Base-by-base conservation (phyloP, 345 rosid species). In the Rhizophora mangle region DNA sequence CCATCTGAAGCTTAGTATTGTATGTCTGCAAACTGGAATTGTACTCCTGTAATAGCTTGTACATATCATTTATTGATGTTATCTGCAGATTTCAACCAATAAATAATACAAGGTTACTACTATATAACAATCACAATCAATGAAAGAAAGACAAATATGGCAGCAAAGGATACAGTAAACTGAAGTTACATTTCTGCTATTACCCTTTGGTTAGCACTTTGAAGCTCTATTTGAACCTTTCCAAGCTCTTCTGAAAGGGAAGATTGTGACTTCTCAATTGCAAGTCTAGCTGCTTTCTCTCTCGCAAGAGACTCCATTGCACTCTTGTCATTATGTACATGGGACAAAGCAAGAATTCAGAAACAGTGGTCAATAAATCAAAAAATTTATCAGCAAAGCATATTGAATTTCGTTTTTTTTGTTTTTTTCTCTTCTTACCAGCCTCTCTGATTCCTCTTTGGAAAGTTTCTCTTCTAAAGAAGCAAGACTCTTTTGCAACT, bases 191-290 rank as follows among this genome's bases (percentile, higher is more conserved):
- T 69, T 63, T 52, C 71, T 64, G 70, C 20, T 57, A 70, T 80
- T 87, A 95, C 99, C 93, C 96, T 87, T 70, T 95, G 99, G 80
- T 86, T 95, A 61, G 97, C 87, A 68, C 89, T 86, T 58, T 88
- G 92, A 64, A 92, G 96, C 83, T 95, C 99, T 65, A 83, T 91
- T 79, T 89, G 96, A 62, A 83, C 80, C 81, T 88, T 92, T 16
- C 84, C 82, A 16, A 88, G 87, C 84, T 95, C 96, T 79, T 95
- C 97, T 3, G 86, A 76, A 27, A 92, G 85, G 73, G 88, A 83
- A 73, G 87, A 76, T 67, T 84, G 96, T 60, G 88, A 79, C 85
- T 86, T 90, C 74, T 90, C 99, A 20, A 85, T 68, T 72, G 39
- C 77, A 65, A 84, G 63, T 74, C 94, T 85, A 54, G 86, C 86